Evolutionary conservation across 441 rosid genomes (phyloP).

Genomic region (Jatropha podagrica): DNA sequence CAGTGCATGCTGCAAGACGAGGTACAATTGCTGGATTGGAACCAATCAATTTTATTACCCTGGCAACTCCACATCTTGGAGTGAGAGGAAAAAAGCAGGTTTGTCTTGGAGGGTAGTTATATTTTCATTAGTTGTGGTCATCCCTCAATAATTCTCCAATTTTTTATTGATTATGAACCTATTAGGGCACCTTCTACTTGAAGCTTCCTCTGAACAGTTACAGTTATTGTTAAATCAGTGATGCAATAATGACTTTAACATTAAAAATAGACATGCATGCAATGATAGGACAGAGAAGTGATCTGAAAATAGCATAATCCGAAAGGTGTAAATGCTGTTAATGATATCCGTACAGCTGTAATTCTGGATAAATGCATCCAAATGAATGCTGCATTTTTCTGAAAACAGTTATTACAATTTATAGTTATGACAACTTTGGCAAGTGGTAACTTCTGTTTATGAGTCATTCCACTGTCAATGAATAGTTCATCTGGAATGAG

Average conservation of each 20-base stretch:
- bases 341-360: not conserved
- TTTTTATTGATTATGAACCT: not conserved
- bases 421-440: no score
- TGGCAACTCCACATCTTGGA: conserved; percentile 98
- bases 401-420: not conserved
- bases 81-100: conserved; percentile 95
- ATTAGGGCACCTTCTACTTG: not conserved
- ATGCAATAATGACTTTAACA: no score
- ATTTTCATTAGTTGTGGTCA: not conserved
- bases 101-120: conserved; percentile 28
- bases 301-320: not conserved
- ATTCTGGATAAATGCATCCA: not conserved
- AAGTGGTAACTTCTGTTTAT: not conserved
- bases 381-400: not conserved
- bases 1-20: conserved; percentile 30
- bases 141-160: not conserved
- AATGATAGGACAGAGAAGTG: not conserved
- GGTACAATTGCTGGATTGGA: conserved; percentile 87
- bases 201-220: no score
- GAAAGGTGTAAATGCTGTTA: not conserved
- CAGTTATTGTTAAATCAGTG: not conserved
- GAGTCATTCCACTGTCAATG: not conserved
- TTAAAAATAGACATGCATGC: not conserved
- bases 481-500: not conserved
- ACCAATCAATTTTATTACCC: conserved; percentile 80